A percentile compares a stretch with the other conserved stretches of the same genome.
Evolutionary conservation across 768 basidiomycete genomes (phyloP).

Genomic region (Tephrocybe sp.): DNA sequence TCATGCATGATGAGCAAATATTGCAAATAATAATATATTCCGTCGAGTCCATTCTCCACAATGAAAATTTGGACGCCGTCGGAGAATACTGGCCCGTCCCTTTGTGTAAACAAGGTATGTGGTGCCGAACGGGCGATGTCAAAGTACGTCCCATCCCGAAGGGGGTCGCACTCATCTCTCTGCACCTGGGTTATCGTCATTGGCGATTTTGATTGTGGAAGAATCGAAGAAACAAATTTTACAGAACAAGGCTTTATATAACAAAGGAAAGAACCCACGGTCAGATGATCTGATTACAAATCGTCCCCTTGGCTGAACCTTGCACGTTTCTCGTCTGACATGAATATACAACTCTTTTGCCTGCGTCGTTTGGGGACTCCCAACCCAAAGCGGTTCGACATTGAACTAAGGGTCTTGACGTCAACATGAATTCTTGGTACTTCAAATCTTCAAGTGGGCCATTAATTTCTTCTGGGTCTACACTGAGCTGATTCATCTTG

Average conservation of each 20-base stretch:
- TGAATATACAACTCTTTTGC: too few relatives aligned
- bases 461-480: too few relatives aligned
- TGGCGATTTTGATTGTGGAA: constrained; percentile 47
- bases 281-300: constrained; percentile 14
- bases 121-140: constrained; percentile 70
- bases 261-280: constrained; percentile 6
- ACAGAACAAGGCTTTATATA: constrained; percentile 12
- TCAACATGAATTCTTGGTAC: too few relatives aligned
- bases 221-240: constrained; percentile 31
- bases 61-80: constrained; percentile 43
- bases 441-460: too few relatives aligned
- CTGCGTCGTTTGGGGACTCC: too few relatives aligned
- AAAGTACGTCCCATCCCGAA: constrained; percentile 41
- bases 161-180: constrained; percentile 53
- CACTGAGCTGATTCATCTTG: too few relatives aligned
- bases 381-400: too few relatives aligned
- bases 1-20: too few relatives aligned
- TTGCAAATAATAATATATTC: background rate
- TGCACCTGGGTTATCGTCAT: constrained; percentile 61
- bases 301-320: too few relatives aligned
- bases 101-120: constrained; percentile 56
- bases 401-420: too few relatives aligned
- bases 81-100: constrained; percentile 56
- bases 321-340: too few relatives aligned
- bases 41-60: constrained; percentile 15